Percentiles rank a stretch among this genome's conserved stretches.
phyloP scores from a whole-genome alignment of 345 rosid species.

The Eutrema heterophyllum region DNA sequence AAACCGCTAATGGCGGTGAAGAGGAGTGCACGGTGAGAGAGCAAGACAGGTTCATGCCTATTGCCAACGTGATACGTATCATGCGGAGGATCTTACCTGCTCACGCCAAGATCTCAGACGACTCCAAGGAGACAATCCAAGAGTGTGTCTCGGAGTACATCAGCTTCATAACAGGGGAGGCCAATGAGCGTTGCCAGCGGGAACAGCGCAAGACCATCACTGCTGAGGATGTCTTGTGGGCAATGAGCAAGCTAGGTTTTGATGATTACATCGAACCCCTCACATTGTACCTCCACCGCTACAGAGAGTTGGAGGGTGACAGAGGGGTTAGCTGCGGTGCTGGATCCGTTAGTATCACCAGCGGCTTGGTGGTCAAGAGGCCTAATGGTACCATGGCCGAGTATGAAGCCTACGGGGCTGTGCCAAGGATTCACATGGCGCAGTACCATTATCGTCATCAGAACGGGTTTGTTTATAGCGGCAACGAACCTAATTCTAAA shows the following conservation, averaged over 20 bases:
- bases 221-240: slow-evolving; percentile 89
- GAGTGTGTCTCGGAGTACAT: slow-evolving; percentile 97
- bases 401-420: slow-evolving; percentile 41
- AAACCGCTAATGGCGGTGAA: slow-evolving; percentile 25
- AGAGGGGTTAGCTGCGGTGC: slow-evolving; percentile 36
- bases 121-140: slow-evolving; percentile 92
- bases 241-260: slow-evolving; percentile 91
- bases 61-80: slow-evolving; percentile 87
- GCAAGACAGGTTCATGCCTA: slow-evolving; percentile 95
- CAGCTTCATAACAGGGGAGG: slow-evolving; percentile 96
- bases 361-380: slow-evolving; percentile 57
- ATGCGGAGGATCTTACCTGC: slow-evolving; percentile 87
- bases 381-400: slow-evolving; percentile 31
- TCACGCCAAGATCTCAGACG: slow-evolving; percentile 91
- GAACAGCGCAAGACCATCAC: slow-evolving; percentile 98
- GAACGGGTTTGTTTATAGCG: slow-evolving; percentile 35
- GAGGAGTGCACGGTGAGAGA: slow-evolving; percentile 72
- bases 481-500: slow-evolving; percentile 15
- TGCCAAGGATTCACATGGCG: slow-evolving; percentile 39
- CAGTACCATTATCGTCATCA: slow-evolving; percentile 39
- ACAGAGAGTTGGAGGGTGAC: slow-evolving; percentile 73
- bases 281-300: slow-evolving; percentile 64
- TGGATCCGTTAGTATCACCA: slow-evolving; percentile 37
- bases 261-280: slow-evolving; percentile 87
- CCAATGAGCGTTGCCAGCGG: slow-evolving; percentile 90